Evolutionary conservation across 345 rosid species (phyloP).

Genomic region (Dovyalis caffra): DNA sequence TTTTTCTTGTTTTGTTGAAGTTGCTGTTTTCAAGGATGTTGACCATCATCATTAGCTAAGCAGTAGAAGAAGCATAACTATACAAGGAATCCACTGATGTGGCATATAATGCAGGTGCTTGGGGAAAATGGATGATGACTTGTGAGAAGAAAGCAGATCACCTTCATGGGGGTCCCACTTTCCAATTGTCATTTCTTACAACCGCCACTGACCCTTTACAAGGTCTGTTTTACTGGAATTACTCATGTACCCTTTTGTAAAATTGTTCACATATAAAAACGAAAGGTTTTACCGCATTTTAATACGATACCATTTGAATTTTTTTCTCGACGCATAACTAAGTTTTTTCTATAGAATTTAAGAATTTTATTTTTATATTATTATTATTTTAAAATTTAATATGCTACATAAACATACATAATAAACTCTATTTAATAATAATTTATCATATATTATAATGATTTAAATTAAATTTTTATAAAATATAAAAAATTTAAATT

Average conservation of each 20-base stretch:
- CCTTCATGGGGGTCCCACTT: slow-evolving; percentile 8
- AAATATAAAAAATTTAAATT: no score
- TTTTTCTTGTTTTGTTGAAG: background rate
- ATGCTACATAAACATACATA: no score
- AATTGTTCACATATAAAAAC: background rate
- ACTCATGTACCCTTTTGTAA: background rate
- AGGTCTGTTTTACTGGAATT: slow-evolving; percentile 18
- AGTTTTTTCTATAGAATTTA: no score
- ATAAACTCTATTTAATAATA: no score
- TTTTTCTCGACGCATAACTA: no score
- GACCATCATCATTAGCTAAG: background rate
- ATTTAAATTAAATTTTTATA: no score
- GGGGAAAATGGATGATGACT: slow-evolving; percentile 6
- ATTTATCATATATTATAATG: no score
- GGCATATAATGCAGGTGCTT: slow-evolving; percentile 15
- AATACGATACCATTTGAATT: no score
- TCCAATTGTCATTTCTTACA: slow-evolving; percentile 38
- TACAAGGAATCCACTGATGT: slow-evolving; percentile 7
- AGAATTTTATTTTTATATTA: no score
- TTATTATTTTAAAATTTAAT: no score
- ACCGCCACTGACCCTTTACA: slow-evolving; percentile 28
- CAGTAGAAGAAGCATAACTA: background rate
- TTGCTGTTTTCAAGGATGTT: background rate
- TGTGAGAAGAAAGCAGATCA: background rate
- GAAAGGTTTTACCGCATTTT: no score